Evolutionary conservation across 306 rosid genomes (phyloP).

Genomic region (Echinosophora koreensis): DNA sequence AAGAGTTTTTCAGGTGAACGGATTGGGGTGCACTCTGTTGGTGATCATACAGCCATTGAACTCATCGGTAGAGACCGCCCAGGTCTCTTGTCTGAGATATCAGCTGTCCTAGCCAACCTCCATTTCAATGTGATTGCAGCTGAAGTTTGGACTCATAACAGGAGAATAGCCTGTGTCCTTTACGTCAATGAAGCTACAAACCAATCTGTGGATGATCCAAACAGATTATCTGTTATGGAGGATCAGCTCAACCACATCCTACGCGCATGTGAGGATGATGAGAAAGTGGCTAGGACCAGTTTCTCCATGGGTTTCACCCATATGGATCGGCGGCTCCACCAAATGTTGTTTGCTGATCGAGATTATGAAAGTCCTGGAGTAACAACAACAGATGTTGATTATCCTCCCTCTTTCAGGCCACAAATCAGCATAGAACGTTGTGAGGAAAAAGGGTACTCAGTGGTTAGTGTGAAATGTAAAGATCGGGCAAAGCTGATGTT

Average conservation of each 20-base stretch:
- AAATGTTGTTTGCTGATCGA: conserved; percentile 78
- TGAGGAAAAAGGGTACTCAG: conserved; percentile 76
- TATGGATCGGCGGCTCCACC: conserved; percentile 80
- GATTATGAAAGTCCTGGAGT: conserved; percentile 74
- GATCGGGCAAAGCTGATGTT: conserved; percentile 88
- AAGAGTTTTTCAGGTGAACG: conserved; percentile 64
- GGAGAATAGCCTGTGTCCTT: conserved; percentile 73
- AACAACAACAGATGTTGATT: conserved; percentile 52
- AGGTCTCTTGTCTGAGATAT: conserved; percentile 81
- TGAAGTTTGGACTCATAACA: conserved; percentile 84
- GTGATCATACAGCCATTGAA: conserved; percentile 74
- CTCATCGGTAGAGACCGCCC: conserved; percentile 79
- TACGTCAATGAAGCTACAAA: conserved; percentile 65
- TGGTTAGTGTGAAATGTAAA: conserved; percentile 70
- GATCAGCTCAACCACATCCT: conserved; percentile 77
- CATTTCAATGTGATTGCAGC: conserved; percentile 73
- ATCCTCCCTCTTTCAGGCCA: conserved; percentile 66
- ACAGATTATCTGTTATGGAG: conserved; percentile 64
- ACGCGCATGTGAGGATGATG: conserved; percentile 70
- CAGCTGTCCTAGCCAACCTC: conserved; percentile 76
- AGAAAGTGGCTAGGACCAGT: conserved; percentile 65
- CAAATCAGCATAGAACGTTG: conserved; percentile 72
- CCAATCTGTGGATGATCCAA: conserved; percentile 52
- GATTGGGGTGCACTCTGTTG: conserved; percentile 69
- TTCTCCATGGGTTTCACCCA: conserved; percentile 77